Percentiles rank a stretch among this genome's conserved stretches.
phyloP scores from a whole-genome alignment of 441 rosid genomes.

The Jatropha multifida region DNA sequence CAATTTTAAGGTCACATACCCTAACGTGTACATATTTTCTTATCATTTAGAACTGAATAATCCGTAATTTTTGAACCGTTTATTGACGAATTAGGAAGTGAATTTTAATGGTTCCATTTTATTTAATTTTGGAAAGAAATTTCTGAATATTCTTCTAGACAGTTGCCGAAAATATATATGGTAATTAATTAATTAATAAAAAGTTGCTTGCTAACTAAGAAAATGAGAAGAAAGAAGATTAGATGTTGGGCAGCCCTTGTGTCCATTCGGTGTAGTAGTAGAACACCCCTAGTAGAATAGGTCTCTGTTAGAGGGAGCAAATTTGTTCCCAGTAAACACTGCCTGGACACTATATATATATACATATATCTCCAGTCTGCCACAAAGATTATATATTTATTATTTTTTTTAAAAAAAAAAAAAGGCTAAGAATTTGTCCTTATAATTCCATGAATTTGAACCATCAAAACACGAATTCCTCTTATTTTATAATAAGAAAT shows the following conservation, averaged over 20 bases:
- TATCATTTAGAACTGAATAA: no score
- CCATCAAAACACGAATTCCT: not conserved
- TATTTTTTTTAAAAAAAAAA: not conserved
- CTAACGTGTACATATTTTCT: no score
- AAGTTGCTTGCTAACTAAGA: not conserved
- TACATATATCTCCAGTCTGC: not conserved
- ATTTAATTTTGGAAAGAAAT: not conserved
- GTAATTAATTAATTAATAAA: not conserved
- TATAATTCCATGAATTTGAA: slow-evolving; percentile 27
- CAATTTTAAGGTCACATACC: no score
- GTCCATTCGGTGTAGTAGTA: not conserved
- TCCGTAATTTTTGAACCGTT: no score
- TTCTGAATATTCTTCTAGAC: not conserved
- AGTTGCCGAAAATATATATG: no score
- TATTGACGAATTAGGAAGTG: no score
- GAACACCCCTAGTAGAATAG: slow-evolving; percentile 16
- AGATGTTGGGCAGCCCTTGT: no score
- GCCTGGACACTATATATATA: not conserved
- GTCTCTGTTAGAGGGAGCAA: slow-evolving; percentile 16
- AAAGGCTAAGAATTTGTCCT: not conserved
- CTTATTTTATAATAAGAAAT: not conserved
- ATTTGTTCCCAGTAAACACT: slow-evolving; percentile 16
- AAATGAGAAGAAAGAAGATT: not conserved
- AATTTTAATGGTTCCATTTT: not conserved
- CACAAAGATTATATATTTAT: not conserved